Evolutionary conservation across 768 basidiomycete genomes (phyloP).

Genomic region (Mycena alexandri): DNA sequence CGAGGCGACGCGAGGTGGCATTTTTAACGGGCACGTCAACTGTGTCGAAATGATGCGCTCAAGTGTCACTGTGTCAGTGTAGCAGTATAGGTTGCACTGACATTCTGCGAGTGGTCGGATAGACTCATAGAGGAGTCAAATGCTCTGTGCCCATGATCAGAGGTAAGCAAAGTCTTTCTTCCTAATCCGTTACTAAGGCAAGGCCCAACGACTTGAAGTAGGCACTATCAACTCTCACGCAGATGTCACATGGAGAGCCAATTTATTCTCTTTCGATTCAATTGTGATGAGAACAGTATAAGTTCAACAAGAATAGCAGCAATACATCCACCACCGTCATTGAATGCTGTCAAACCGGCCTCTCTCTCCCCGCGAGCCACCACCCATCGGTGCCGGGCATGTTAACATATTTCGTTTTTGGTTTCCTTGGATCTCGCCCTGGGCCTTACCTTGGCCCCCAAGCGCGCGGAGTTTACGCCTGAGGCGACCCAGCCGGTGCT

Average conservation of each 20-base stretch:
- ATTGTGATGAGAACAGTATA: neutral
- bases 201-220: neutral
- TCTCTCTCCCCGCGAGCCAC: neutral
- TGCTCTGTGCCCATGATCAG: no score
- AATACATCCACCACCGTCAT: neutral
- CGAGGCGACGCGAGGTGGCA: neutral
- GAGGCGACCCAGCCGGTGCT: no score
- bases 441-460: neutral
- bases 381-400: neutral
- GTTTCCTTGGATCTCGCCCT: no score
- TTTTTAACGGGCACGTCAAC: neutral
- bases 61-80: neutral
- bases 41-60: constrained; percentile 13
- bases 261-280: neutral
- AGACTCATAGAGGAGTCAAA: neutral
- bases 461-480: no score
- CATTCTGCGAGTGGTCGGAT: neutral
- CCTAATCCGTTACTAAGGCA: neutral
- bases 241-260: neutral
- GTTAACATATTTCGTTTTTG: no score
- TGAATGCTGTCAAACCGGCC: neutral
- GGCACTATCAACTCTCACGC: constrained; percentile 23
- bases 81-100: neutral
- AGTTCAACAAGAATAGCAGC: no score
- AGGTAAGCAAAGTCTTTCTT: no score